Base-by-base conservation (phyloP, 805 yeast genomes). In the Sugiyamaella qingdaonensis region DNA sequence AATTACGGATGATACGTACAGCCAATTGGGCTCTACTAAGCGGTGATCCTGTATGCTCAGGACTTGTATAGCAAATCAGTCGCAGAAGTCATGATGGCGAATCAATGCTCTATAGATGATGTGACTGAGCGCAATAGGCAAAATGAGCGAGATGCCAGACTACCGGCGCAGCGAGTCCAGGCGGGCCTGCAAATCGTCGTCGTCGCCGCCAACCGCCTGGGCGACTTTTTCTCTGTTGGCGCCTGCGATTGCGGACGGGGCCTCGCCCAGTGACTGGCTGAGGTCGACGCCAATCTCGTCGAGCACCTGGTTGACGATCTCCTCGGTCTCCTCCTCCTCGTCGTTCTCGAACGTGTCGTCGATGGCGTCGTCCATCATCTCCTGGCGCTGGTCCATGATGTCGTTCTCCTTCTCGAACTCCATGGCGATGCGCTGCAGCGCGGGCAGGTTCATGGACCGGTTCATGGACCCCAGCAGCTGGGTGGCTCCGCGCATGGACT, bases 301-400 rank as follows among this genome's bases (percentile, higher is more conserved):
- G 64, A 94, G 75, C 0, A 95, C 97, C 68, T 85, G 88, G 64
- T 84, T 82, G 48, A 95, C 94, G 49, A 91, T 86, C 63, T 90
- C 96, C 64, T 91, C 97, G 2, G 86, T 85, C 68, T 91, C 96
- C 24, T 66, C 70, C 59, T 84, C 86, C 54, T 88, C 82, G 63
- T 88, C 97, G 63, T 85, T 89, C 51, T 86, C 96, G 94, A 94
- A 89, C 16, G 94, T 87, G 68, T 92, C 97, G 66, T 94, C 99
- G 62, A 94, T 85, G 16, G 97, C 95, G 67, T 94, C 99, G 67
- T 94, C 99, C 86, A 94, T 94, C 81, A 95, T 88, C 68, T 95
- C 99, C 69, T 95, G 98, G 64, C 96, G 85, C 72, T 94, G 99
- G 69, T 92, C 97, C 98, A 94, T 94, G 62, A 95, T 74, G 66